Evolutionary conservation across 768 basidiomycete species (phyloP).

Genomic region (Podaxis rugospora): DNA sequence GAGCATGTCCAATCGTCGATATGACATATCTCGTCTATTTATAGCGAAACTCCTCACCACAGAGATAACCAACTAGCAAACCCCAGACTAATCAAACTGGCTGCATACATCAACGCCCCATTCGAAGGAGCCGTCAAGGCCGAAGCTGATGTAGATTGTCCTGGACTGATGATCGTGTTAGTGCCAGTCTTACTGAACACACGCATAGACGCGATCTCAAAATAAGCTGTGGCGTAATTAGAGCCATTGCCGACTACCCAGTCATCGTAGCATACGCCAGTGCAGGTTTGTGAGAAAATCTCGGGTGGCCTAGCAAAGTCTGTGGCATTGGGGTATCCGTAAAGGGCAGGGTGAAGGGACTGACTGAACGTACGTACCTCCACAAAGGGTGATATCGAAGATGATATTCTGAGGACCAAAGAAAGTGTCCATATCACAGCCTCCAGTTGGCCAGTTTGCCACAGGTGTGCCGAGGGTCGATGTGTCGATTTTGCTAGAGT

Average conservation of each 20-base stretch:
- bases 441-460: slow-evolving; percentile 59
- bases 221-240: slow-evolving; percentile 64
- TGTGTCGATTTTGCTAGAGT: slow-evolving; percentile 49
- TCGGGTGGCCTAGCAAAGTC: slow-evolving; percentile 47
- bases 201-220: slow-evolving; percentile 59
- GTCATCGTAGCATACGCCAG: slow-evolving; percentile 64
- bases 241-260: slow-evolving; percentile 62
- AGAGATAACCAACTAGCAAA: neutral
- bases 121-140: neutral
- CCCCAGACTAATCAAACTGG: neutral
- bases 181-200: slow-evolving; percentile 23
- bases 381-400: slow-evolving; percentile 72
- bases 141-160: neutral
- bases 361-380: slow-evolving; percentile 32
- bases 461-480: slow-evolving; percentile 60
- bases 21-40: neutral
- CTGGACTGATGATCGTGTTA: slow-evolving; percentile 15
- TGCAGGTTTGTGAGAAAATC: slow-evolving; percentile 58
- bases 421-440: slow-evolving; percentile 49
- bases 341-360: slow-evolving; percentile 11
- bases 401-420: slow-evolving; percentile 65
- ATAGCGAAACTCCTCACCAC: neutral
- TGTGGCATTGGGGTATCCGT: slow-evolving; percentile 8
- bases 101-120: neutral
- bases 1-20: neutral